Evolutionary conservation across 169 alveolate genomes (phyloP).

Genomic region (Condylostoma magnum): DNA sequence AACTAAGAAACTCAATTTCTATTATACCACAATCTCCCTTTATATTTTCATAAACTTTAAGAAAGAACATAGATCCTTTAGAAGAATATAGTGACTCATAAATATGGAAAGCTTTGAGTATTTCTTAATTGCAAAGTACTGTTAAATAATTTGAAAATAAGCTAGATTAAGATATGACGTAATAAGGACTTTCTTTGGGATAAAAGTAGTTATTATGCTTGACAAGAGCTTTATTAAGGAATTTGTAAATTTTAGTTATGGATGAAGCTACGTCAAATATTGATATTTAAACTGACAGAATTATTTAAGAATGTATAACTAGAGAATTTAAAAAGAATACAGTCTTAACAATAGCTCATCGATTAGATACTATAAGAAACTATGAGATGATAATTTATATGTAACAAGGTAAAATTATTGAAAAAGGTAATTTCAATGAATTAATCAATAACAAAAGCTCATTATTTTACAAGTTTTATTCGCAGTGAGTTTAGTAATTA

Average conservation of each 20-base stretch:
- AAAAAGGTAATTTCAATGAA: slow-evolving; percentile 41
- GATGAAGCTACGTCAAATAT: slow-evolving; percentile 62
- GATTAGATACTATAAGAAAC: slow-evolving; percentile 38
- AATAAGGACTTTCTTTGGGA: slow-evolving; percentile 68
- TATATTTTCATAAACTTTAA: slow-evolving; percentile 82
- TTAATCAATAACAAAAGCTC: slow-evolving; percentile 29
- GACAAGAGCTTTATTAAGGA: slow-evolving; percentile 44
- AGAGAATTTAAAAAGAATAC: slow-evolving; percentile 35
- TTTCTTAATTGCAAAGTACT: slow-evolving; percentile 48
- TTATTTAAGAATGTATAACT: slow-evolving; percentile 39
- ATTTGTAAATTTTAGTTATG: slow-evolving; percentile 40
- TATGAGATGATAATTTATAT: slow-evolving; percentile 43
- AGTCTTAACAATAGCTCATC: slow-evolving; percentile 53
- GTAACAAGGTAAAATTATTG: slow-evolving; percentile 43
- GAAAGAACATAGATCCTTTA: slow-evolving; percentile 92
- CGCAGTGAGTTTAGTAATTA: too few relatives aligned
- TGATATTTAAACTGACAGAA: slow-evolving; percentile 46
- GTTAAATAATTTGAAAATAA: slow-evolving; percentile 35
- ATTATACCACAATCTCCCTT: slow-evolving; percentile 79
- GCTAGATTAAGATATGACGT: slow-evolving; percentile 36
- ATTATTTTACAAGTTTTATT: too few relatives aligned
- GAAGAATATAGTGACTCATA: slow-evolving; percentile 64
- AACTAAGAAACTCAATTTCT: slow-evolving; percentile 31
- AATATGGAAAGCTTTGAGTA: slow-evolving; percentile 62
- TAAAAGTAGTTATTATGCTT: slow-evolving; percentile 76